Evolutionary conservation across 208 protist species (phyloP), one percentile per base, ranked within the genome.

Genomic region (Crithidia acanthocephali): DNA sequence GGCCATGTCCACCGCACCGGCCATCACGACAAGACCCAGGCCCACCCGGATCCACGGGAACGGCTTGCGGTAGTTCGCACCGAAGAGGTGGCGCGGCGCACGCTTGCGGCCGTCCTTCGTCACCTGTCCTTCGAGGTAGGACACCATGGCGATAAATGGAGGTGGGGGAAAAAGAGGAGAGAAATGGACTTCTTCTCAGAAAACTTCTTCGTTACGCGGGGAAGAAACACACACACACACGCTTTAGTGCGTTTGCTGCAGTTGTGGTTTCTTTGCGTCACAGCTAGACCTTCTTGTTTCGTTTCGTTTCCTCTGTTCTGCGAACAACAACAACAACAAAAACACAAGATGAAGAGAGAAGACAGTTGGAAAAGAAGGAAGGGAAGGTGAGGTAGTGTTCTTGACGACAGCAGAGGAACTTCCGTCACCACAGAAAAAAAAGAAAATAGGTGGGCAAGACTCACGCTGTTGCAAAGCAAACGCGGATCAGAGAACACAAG

Each of bases 71-170:
- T 84, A 74, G 80, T 86, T 79, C 33, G 76, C 51, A 27, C 90
- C 90, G 50, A 95, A 88, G 67, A 90, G 81, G 62, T 86, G 64
- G 15, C 79, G 83, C n/a, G 90, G 87, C 3, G 90, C 90, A 22
- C 90, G 87, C 64, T 68, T 80, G 68, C 87, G 87, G 50, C 90
- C 90, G 58, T 95, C 90, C 18, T 74, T 75, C n/a, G 85, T 93
- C 32, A 64, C 55, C 61, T 71, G 56, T 10, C 66, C 68, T 51
- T 85, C 76, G 20, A 79, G 76, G 62, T 79, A 85, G 27, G 84
- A 80, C 20, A 67, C 58, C 44, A 84, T 59, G 66, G 18, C 63
- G 52, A 72, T 13, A 47, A 35, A 7, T 55, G 32, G 15, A 30
- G 45, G 4, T 8, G 37, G 37, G 37, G 13, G 37, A 44, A 13